Conservation (phyloP, 306 rosid genomes). For the Mimosa bimucronata region DNA sequence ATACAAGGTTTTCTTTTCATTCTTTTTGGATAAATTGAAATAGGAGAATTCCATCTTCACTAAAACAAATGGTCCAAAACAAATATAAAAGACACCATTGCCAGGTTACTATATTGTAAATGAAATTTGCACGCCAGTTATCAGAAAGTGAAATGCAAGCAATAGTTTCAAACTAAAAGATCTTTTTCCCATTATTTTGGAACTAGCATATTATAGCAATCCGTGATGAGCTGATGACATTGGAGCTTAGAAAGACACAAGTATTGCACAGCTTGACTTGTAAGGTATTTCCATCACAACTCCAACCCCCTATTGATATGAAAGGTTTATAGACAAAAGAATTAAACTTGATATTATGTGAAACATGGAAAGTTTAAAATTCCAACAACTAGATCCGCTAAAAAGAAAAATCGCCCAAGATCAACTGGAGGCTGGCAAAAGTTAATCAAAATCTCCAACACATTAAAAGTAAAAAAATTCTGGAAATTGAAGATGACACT, state of each 20-base stretch:
- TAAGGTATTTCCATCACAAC: neutral
- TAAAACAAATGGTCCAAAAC: neutral
- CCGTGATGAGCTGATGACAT: neutral
- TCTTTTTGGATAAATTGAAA: conserved; percentile 8
- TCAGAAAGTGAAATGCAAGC: neutral
- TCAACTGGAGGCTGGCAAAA: conserved; percentile 4
- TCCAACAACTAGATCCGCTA: neutral
- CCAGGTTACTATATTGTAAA: neutral
- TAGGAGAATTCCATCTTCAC: neutral
- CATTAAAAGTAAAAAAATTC: neutral
- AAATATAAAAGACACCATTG: neutral
- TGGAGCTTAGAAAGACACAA: neutral
- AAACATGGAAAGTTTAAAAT: neutral
- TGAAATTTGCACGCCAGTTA: neutral
- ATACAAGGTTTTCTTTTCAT: neutral
- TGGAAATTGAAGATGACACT: neutral
- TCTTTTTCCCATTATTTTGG: neutral
- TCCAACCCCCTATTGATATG: neutral
- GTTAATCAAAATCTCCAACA: neutral
- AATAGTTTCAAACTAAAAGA: neutral
- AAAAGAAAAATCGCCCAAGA: neutral
- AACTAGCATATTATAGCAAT: neutral
- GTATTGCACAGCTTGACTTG: neutral
- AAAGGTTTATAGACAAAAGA: neutral
- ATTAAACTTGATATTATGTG: neutral